A percentile compares a stretch with the other conserved stretches of the same genome.
Evolutionary conservation across 2,329 filamentous ascomycete genomes (phyloP).

Genomic region (Scedosporium minutisporum): DNA sequence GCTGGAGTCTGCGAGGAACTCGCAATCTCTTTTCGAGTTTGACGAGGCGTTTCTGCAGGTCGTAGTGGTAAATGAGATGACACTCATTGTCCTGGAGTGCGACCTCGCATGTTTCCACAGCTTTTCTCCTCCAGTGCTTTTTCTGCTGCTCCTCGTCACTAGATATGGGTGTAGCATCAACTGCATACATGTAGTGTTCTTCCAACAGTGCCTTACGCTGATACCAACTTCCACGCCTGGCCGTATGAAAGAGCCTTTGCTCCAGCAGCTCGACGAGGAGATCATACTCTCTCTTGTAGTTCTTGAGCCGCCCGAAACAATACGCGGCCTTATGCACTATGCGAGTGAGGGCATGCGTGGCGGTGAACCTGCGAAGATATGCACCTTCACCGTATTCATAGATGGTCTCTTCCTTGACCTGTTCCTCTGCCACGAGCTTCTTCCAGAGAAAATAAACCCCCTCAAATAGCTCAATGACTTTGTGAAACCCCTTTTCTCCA

Average conservation of each 20-base stretch:
- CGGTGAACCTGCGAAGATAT: slow-evolving; percentile 82
- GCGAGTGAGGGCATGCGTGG: slow-evolving; percentile 86
- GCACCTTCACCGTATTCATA: slow-evolving; percentile 79
- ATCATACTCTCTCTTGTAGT: slow-evolving; percentile 66
- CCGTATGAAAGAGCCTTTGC: slow-evolving; percentile 76
- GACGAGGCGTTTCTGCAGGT: slow-evolving; percentile 83
- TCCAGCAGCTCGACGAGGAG: slow-evolving; percentile 65
- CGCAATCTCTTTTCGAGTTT: slow-evolving; percentile 83
- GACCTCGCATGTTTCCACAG: slow-evolving; percentile 71
- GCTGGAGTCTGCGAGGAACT: slow-evolving; percentile 75
- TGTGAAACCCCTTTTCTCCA: slow-evolving; percentile 53
- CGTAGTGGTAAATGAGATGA: slow-evolving; percentile 87
- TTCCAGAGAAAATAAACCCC: slow-evolving; percentile 76
- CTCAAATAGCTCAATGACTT: slow-evolving; percentile 63
- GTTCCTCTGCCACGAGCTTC: slow-evolving; percentile 60
- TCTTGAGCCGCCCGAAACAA: slow-evolving; percentile 71
- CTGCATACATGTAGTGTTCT: slow-evolving; percentile 80
- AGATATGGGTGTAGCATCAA: slow-evolving; percentile 34
- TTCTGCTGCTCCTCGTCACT: slow-evolving; percentile 47
- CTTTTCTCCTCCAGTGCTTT: slow-evolving; percentile 71
- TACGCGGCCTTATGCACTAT: slow-evolving; percentile 82
- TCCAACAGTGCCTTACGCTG: slow-evolving; percentile 89
- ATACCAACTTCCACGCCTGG: slow-evolving; percentile 85
- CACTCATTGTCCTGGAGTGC: slow-evolving; percentile 82
- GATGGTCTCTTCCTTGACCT: slow-evolving; percentile 63